Percentiles rank a stretch among this genome's conserved stretches.
These are phyloP conservation scores for Yarrowia sp. DNA, from an alignment of 805 yeast species.

Conservation along the genomic window DNA sequence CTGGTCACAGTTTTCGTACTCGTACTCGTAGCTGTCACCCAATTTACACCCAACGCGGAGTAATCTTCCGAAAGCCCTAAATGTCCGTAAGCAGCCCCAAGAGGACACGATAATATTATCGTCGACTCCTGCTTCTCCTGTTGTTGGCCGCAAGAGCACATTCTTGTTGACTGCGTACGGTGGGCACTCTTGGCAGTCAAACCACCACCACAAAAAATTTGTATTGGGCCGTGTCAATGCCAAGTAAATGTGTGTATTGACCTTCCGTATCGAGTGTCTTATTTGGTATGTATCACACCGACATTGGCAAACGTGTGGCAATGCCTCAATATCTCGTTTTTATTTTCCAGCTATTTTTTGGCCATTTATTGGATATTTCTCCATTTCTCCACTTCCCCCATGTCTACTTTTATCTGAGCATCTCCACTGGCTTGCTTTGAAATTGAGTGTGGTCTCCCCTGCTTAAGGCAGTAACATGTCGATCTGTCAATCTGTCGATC, in stretches of 20 bases:
- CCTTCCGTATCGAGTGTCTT: background rate
- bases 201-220: background rate
- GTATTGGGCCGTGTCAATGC: background rate
- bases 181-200: background rate
- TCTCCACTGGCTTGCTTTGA: background rate
- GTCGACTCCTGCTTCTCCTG: slow-evolving; percentile 1
- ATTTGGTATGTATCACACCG: too few species aligned
- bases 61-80: background rate
- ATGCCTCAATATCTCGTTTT: too few species aligned
- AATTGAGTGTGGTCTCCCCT: slow-evolving; percentile 8
- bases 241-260: background rate
- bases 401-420: too few species aligned
- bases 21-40: too few species aligned
- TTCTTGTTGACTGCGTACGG: background rate
- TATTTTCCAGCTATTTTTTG: too few species aligned
- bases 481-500: slow-evolving; percentile 3
- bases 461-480: slow-evolving; percentile 11
- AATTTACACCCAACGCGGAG: background rate
- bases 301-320: too few species aligned
- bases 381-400: too few species aligned
- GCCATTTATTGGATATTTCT: too few species aligned
- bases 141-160: background rate
- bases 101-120: background rate
- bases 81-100: background rate
- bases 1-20: too few species aligned